These are phyloP conservation scores for Neophaeococcomyces mojaviensis DNA, from an alignment of 2,329 filamentous ascomycete species.

Conservation along the genomic window DNA sequence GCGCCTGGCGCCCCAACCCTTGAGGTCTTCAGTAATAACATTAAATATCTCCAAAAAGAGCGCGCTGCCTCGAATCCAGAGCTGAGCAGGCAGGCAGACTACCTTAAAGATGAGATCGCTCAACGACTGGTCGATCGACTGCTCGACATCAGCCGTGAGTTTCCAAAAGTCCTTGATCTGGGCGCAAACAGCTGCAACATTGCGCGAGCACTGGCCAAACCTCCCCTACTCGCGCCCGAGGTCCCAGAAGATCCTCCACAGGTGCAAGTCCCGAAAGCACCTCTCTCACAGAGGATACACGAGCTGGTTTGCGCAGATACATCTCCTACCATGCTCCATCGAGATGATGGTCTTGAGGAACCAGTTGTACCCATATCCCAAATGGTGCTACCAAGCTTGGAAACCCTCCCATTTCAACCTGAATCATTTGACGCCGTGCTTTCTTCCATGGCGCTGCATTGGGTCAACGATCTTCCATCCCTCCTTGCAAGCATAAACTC, in stretches of 20 bases:
- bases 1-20: constrained; percentile 68
- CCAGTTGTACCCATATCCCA: constrained; percentile 68
- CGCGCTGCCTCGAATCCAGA: constrained; percentile 65
- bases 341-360: constrained; percentile 52
- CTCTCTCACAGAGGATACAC: constrained; percentile 63
- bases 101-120: constrained; percentile 88
- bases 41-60: constrained; percentile 89
- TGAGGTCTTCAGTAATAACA: constrained; percentile 81
- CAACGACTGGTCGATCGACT: constrained; percentile 75
- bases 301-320: constrained; percentile 76
- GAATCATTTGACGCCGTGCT: constrained; percentile 82
- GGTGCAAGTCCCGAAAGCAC: constrained; percentile 39
- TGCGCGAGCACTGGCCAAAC: constrained; percentile 63
- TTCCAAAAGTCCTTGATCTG: constrained; percentile 77
- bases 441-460: constrained; percentile 84
- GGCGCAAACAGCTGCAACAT: constrained; percentile 96
- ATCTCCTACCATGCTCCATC: constrained; percentile 67
- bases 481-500: constrained; percentile 77
- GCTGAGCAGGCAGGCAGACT: constrained; percentile 73
- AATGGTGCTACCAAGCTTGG: constrained; percentile 59
- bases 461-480: constrained; percentile 93
- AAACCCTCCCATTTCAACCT: constrained; percentile 66
- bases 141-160: constrained; percentile 85
- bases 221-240: constrained; percentile 52
- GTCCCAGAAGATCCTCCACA: constrained; percentile 14